Evolutionary conservation across 371 early-diverging fungal species (phyloP), one percentile per base, ranked within the genome.

Genomic region (Zychaea mexicana): DNA sequence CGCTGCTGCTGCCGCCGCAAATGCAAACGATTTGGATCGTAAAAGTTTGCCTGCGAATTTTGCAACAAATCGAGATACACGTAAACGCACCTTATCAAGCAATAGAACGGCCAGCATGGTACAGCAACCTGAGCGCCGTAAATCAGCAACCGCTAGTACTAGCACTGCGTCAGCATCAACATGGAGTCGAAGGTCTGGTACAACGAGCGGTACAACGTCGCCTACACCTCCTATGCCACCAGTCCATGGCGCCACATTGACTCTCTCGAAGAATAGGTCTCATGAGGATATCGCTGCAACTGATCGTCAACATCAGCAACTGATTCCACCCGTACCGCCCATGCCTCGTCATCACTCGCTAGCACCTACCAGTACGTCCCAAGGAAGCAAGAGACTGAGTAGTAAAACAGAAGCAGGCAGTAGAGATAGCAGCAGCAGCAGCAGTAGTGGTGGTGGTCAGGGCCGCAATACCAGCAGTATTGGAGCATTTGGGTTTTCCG

Each of bases 251-350:
- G 17, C 31, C 17, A 31, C 24, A 30, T 17, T 33, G 9, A 49
- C 30, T 27, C 15, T 4, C 26, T n/a, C 21, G 21, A 28, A 19
- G 49, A 27, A 53, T 28, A 52, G 62, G 19, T 36, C 49, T 0
- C 49, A 49, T 1, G 27, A 61, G n/a, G 54, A 53, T 27, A 8
- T 21, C 12, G 24, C 33, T n/a, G 19, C 24, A 10, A 52, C 36
- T 15, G 28, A 17, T 13, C 49, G 49, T 49, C 55, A 33, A 31
- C 32, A 24, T 49, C 55, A 33, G 19, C 32, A 57, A 57, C 17
- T 47, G 17, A 56, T 67, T 5, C 67, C 67, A 19, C 67, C 67
- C 38, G 67, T 62, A 30, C 67, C 67, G 9, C 67, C 67, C 8
- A 54, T 67, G 5, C 67, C 67, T 26, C 42, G 39, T 7, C 58